These are phyloP conservation scores for Trametes cingulata DNA, from an alignment of 768 basidiomycete species.

Conservation along the genomic window DNA sequence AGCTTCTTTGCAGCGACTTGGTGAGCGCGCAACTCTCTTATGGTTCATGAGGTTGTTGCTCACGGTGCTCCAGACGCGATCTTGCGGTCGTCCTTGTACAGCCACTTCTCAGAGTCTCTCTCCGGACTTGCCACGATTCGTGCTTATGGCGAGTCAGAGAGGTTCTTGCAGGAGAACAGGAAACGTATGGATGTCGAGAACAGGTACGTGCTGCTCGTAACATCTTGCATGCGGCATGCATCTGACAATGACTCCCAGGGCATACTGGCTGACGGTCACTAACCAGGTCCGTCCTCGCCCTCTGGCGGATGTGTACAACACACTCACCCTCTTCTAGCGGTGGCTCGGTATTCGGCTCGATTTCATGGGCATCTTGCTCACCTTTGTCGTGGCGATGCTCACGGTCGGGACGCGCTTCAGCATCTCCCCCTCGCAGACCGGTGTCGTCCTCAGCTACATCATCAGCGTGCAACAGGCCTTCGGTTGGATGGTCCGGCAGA, in stretches of 20 bases:
- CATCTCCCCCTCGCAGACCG: constrained; percentile 79
- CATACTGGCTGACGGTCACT: constrained; percentile 83
- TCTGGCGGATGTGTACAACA: constrained; percentile 59
- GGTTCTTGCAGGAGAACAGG: constrained; percentile 78
- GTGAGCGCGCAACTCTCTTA: no score
- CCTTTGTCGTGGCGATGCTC: constrained; percentile 78
- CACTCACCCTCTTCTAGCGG: constrained; percentile 71
- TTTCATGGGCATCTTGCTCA: constrained; percentile 70
- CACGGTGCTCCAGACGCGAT: constrained; percentile 63
- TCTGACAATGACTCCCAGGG: constrained; percentile 39
- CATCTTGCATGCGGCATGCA: not conserved
- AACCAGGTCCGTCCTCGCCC: constrained; percentile 57
- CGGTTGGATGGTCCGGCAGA: constrained; percentile 75
- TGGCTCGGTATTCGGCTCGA: constrained; percentile 94
- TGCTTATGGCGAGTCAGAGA: constrained; percentile 76
- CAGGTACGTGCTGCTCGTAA: constrained; percentile 41
- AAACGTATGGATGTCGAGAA: constrained; percentile 83
- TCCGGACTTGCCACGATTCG: constrained; percentile 86
- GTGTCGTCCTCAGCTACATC: constrained; percentile 78
- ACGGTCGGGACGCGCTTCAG: constrained; percentile 71
- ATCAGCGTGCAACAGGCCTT: constrained; percentile 76
- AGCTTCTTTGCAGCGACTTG: not conserved
- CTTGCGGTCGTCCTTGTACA: constrained; percentile 83
- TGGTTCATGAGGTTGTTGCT: no score
- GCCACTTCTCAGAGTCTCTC: constrained; percentile 90